Conservation (phyloP, 83 land plant genomes). For the Isoetes engelmannii region DNA sequence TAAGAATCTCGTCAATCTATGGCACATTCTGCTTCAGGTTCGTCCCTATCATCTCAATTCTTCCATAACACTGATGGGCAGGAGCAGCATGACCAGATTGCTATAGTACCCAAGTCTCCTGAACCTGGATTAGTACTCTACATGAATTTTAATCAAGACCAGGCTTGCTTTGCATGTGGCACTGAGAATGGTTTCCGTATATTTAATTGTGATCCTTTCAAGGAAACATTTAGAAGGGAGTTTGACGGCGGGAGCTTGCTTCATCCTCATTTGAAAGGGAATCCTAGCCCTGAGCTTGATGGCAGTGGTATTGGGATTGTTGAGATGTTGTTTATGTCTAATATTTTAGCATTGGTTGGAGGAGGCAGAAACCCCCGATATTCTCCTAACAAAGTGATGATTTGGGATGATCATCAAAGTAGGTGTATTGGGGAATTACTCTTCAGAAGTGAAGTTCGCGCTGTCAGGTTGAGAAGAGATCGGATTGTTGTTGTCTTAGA, state of each 20-base stretch:
- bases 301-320: conserved; percentile 52
- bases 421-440: conserved; percentile 66
- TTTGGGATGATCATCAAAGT: conserved; percentile 65
- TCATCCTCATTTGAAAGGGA: neutral
- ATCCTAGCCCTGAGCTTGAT: neutral
- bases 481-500: conserved; percentile 56
- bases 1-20: too few species aligned
- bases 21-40: too few species aligned
- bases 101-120: too few species aligned
- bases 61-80: too few species aligned
- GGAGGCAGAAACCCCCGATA: conserved; percentile 59
- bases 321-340: conserved; percentile 68
- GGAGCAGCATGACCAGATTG: too few species aligned
- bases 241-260: conserved; percentile 29
- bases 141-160: conserved; percentile 53
- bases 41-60: too few species aligned
- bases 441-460: conserved; percentile 55
- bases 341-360: conserved; percentile 70
- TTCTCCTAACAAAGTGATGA: conserved; percentile 67
- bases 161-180: conserved; percentile 57
- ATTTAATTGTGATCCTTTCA: conserved; percentile 67
- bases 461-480: conserved; percentile 55
- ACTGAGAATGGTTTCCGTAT: conserved; percentile 60
- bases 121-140: conserved; percentile 17
- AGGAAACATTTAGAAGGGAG: conserved; percentile 54